phyloP scores from a whole-genome alignment of 345 rosid species.

The Raphanus sativus region DNA sequence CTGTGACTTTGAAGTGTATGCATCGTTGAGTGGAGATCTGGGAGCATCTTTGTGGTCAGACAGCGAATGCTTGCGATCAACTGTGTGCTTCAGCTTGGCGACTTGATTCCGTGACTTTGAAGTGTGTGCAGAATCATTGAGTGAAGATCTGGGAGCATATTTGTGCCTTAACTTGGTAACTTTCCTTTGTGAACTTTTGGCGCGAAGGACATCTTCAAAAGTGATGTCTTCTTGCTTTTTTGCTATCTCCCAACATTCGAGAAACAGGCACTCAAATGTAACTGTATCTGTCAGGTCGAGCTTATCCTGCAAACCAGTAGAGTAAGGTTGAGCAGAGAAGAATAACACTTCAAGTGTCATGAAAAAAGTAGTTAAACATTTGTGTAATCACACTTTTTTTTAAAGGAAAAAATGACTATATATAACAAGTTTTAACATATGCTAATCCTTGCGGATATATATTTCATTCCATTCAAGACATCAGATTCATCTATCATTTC shows the following conservation, averaged over 20 bases:
- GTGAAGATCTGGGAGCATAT: not conserved
- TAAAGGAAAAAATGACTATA: not conserved
- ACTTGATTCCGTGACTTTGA: slow-evolving; percentile 31
- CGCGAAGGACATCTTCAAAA: slow-evolving; percentile 38
- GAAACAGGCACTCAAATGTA: slow-evolving; percentile 47
- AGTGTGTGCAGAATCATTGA: slow-evolving; percentile 33
- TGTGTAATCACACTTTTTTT: not conserved
- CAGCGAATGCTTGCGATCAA: slow-evolving; percentile 9
- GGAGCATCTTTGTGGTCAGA: slow-evolving; percentile 20
- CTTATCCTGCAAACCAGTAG: slow-evolving; percentile 30
- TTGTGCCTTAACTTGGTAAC: slow-evolving; percentile 5
- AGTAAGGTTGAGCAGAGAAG: slow-evolving; percentile 5
- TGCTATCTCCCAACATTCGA: slow-evolving; percentile 49
- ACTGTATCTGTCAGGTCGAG: slow-evolving; percentile 39
- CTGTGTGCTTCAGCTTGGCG: not conserved
- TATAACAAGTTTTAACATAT: not conserved
- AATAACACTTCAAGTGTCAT: not conserved
- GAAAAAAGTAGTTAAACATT: not conserved
- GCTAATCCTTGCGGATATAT: too few species aligned
- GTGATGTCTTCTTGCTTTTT: slow-evolving; percentile 42
- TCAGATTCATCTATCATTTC: not conserved
- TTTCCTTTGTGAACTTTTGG: slow-evolving; percentile 21
- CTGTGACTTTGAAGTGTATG: slow-evolving; percentile 34
- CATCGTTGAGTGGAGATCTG: slow-evolving; percentile 29
- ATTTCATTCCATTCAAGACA: not conserved